Evolutionary conservation across 2,329 filamentous ascomycete genomes (phyloP), one percentile per base, ranked within the genome.

Genomic region (Colletotrichum sp.): DNA sequence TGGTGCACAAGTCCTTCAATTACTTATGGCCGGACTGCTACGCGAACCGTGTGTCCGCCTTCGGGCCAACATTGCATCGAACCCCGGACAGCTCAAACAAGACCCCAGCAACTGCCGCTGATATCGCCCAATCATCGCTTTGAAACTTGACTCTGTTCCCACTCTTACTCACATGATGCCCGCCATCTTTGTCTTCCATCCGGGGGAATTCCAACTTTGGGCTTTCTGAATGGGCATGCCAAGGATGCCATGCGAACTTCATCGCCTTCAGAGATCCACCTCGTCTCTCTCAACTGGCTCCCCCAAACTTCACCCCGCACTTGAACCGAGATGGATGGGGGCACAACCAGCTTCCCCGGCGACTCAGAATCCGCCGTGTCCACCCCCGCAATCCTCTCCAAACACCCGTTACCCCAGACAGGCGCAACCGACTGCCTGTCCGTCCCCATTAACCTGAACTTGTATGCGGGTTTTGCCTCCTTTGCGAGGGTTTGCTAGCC

Each of bases 41-140:
- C 18, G 55, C 57, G 24, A 29, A 9, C 15, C n/a, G 57, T 54
- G 38, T 59, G 43, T 27, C 70, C 55, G 31, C 61, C 66, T 33
- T 73, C 73, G 73, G 73, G 21, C 36, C 70, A 75, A 70, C 70
- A 73, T 70, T 73, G 51, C 8, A 8, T 75, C 73, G 63, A 73
- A n/a, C 15, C 54, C 71, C 54, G 61, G 61, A 36, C 8, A 7
- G 13, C 27, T 59, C 58, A 29, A 27, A 16, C 18, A 57, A 43
- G 27, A 24, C 55, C 61, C 47, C 34, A 57, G 24, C 38, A 70
- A 69, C 12, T 70, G 29, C 54, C 24, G 16, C 6, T 16, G 36
- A 21, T 21, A 11, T 61, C 21, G 18, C 27, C 70, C 66, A 73
- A 70, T 73, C 66, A 61, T 18, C 8, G 54, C 21, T 12, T 27